Evolutionary conservation across 441 rosid genomes (phyloP).

Genomic region (Kokia cookei): DNA sequence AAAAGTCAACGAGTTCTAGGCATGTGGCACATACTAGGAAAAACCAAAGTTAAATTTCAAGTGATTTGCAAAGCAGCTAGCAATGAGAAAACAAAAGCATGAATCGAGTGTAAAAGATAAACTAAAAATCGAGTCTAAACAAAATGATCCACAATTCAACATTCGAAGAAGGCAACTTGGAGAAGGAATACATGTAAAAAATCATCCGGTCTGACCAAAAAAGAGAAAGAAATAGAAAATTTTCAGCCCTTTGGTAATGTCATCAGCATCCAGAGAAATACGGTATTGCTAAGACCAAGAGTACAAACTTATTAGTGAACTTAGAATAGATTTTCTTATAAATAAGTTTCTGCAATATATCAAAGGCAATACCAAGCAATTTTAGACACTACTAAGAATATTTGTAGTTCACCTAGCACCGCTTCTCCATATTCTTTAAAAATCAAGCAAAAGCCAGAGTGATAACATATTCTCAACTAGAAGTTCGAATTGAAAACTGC

Average conservation of each 20-base stretch:
- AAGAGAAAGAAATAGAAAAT: not conserved
- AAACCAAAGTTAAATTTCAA: not conserved
- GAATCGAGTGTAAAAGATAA: not conserved
- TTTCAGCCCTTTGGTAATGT: not conserved
- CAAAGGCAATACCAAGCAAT: not conserved
- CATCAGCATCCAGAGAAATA: not conserved
- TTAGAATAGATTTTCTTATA: not conserved
- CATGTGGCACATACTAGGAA: not conserved
- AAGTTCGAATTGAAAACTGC: not conserved
- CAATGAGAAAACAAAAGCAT: not conserved
- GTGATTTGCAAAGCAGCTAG: not conserved
- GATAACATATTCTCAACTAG: not conserved
- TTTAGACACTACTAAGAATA: not conserved
- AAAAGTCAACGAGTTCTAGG: not conserved
- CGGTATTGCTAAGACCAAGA: not conserved
- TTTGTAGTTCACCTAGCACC: not conserved
- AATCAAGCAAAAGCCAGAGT: not conserved
- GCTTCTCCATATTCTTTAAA: not conserved
- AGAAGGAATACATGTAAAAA: not conserved
- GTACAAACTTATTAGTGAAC: not conserved
- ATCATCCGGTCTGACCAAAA: not conserved
- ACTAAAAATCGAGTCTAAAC: not conserved
- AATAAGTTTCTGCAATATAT: not conserved
- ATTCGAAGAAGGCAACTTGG: not conserved
- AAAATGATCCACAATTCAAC: not conserved